Conservation (phyloP, 352 stramenopile species). For the Halophytophthora polymorphica region DNA sequence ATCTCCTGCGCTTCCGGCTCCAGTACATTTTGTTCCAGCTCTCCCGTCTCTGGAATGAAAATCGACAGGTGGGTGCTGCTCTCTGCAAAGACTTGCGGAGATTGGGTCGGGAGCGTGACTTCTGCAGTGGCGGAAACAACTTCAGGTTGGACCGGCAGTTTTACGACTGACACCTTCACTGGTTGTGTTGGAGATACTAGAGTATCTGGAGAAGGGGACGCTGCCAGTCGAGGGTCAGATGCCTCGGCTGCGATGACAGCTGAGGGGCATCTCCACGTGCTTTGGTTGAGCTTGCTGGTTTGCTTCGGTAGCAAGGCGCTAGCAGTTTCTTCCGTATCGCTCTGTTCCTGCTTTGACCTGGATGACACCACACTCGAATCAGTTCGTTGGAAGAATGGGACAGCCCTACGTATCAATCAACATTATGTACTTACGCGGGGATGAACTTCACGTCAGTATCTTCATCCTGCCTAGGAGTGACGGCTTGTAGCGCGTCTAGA, state of each 20-base stretch:
- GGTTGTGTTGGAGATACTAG: not conserved
- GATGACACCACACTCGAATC: not conserved
- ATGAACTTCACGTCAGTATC: not conserved
- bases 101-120: not conserved
- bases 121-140: not conserved
- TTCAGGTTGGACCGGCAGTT: not conserved
- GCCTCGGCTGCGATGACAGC: slow-evolving; percentile 1
- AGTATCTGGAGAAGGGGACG: not conserved
- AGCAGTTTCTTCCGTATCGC: slow-evolving; percentile 1
- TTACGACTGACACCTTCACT: not conserved
- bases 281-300: slow-evolving; percentile 10
- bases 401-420: not conserved
- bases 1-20: not conserved
- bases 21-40: no score
- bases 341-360: not conserved
- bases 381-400: not conserved
- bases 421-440: slow-evolving; percentile 12
- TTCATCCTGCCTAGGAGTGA: not conserved
- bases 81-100: not conserved
- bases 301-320: slow-evolving; percentile 1
- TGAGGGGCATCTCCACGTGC: slow-evolving; percentile 16
- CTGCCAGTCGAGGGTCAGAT: not conserved
- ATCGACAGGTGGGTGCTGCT: not conserved
- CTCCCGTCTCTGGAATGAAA: not conserved
- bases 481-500: not conserved